These are phyloP conservation scores for Apiospora pterosperma DNA, from an alignment of 2,329 filamentous ascomycete genomes.

Conservation along the genomic window DNA sequence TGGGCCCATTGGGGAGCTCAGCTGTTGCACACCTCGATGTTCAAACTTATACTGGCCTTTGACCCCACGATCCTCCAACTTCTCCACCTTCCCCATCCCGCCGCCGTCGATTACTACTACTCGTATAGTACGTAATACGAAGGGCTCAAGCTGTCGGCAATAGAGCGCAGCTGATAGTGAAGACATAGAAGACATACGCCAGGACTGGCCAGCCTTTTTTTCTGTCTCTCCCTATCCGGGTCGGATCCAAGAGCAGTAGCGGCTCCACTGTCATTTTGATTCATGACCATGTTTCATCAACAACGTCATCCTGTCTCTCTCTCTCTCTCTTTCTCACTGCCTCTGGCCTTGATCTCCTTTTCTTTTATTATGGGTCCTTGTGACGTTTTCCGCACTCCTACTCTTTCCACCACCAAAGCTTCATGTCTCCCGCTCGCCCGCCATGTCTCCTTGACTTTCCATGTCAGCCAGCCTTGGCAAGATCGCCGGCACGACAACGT, in stretches of 20 bases:
- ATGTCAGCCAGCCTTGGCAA: neutral
- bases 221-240: no score
- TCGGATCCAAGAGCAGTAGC: neutral
- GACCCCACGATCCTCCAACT: neutral
- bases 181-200: no score
- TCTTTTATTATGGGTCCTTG: neutral
- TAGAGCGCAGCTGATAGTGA: neutral
- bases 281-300: neutral
- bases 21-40: neutral
- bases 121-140: no score
- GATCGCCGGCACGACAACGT: neutral
- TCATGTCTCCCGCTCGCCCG: neutral
- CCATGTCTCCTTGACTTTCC: neutral
- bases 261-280: neutral
- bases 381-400: neutral
- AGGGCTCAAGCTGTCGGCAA: no score
- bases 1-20: neutral
- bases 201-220: no score
- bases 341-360: neutral
- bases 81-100: neutral
- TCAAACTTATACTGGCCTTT: no score
- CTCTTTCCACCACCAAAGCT: neutral
- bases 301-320: neutral
- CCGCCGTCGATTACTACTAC: neutral
- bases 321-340: neutral